Conservation (phyloP, 345 rosid genomes). For the Lepidium sativum region DNA sequence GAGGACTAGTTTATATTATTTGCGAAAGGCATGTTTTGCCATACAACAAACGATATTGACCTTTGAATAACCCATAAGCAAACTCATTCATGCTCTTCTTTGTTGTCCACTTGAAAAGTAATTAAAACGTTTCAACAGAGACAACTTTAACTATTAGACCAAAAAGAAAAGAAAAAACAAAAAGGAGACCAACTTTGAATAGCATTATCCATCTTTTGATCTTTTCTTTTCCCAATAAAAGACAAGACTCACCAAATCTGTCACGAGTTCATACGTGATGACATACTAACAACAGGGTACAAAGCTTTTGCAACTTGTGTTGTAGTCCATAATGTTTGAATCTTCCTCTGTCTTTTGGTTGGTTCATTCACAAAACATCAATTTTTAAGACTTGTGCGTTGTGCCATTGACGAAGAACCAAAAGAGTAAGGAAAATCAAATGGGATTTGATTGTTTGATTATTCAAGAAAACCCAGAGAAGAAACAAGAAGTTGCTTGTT, state of each 20-base stretch:
- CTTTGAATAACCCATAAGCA: constrained; percentile 16
- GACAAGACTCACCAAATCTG: constrained; percentile 13
- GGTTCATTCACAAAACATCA: background rate
- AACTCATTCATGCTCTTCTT: no score
- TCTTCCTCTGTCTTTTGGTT: background rate
- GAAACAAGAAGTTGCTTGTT: background rate
- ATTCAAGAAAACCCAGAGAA: constrained; percentile 5
- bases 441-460: background rate
- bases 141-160: constrained; percentile 8
- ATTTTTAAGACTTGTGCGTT: background rate
- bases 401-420: constrained; percentile 8
- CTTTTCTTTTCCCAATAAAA: constrained; percentile 2
- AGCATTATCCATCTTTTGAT: constrained; percentile 7
- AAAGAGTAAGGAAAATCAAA: background rate
- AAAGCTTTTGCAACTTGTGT: background rate
- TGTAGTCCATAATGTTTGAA: constrained; percentile 1
- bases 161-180: background rate
- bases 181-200: constrained; percentile 18
- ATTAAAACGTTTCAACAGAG: constrained; percentile 4
- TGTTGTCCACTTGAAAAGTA: background rate
- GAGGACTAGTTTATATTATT: background rate
- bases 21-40: constrained; percentile 3
- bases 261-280: background rate
- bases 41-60: constrained; percentile 7
- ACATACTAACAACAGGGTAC: background rate